These are phyloP conservation scores for Breynia disticha DNA, from an alignment of 441 rosid species.

Conservation along the genomic window DNA sequence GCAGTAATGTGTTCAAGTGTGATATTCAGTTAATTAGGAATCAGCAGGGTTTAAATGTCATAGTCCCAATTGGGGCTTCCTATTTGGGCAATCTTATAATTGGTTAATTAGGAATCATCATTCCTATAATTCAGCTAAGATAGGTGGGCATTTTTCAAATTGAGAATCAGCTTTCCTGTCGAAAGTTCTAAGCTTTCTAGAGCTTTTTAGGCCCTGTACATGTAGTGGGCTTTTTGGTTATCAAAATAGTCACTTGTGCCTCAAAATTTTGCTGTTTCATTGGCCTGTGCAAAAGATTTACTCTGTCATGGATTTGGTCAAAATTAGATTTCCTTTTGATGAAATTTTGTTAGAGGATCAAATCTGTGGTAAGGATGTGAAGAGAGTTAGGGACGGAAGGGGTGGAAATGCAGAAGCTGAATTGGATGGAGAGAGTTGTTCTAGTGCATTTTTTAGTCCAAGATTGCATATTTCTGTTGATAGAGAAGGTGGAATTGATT, in stretches of 20 bases:
- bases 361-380: constrained; percentile 9
- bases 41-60: too few relatives aligned
- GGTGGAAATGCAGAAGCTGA: constrained; percentile 15
- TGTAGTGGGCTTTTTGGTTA: constrained; percentile 50
- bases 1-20: too few relatives aligned
- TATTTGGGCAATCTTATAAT: too few relatives aligned
- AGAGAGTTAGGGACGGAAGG: constrained; percentile 13
- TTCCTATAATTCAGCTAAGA: too few relatives aligned
- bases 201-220: constrained; percentile 51
- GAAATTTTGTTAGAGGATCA: constrained; percentile 15
- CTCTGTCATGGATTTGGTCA: constrained; percentile 34
- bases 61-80: too few relatives aligned
- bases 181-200: constrained; percentile 41
- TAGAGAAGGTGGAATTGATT: constrained; percentile 20
- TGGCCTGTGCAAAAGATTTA: constrained; percentile 33
- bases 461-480: constrained; percentile 17
- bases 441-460: constrained; percentile 19
- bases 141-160: too few relatives aligned
- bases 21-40: too few relatives aligned
- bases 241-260: constrained; percentile 28
- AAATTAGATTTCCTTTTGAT: constrained; percentile 47
- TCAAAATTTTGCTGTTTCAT: constrained; percentile 34
- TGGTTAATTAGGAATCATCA: too few relatives aligned
- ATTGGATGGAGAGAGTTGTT: constrained; percentile 23
- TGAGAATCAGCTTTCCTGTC: too few relatives aligned